phyloP scores from a whole-genome alignment of 208 protist genomes.

The Acanthamoeba rhysodes region DNA sequence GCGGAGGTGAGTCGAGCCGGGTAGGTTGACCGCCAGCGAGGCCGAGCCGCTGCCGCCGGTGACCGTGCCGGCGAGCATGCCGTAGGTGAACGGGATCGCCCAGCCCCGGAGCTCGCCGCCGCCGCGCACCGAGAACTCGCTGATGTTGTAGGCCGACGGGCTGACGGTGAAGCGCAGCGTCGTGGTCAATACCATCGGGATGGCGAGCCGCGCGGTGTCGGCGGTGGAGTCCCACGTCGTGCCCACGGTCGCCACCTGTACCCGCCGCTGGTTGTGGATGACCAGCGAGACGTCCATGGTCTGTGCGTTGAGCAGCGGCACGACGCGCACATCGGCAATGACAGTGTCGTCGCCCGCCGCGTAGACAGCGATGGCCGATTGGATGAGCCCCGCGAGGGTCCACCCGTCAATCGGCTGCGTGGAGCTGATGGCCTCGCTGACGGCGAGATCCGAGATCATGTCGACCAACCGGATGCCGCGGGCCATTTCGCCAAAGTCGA shows the following conservation, averaged over 20 bases:
- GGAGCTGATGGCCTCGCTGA: background rate
- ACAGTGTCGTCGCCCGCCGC: background rate
- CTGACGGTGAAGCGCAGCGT: constrained; percentile 31
- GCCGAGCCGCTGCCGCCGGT: background rate
- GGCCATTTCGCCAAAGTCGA: background rate
- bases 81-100: constrained; percentile 23
- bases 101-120: background rate
- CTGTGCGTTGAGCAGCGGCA: background rate
- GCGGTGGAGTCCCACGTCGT: background rate
- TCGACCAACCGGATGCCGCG: background rate
- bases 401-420: background rate
- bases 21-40: background rate
- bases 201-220: background rate
- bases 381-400: background rate
- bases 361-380: background rate
- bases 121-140: background rate
- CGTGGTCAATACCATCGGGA: background rate
- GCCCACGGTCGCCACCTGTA: background rate
- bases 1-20: background rate
- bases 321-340: background rate
- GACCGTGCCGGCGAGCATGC: constrained; percentile 31
- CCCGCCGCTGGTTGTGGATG: background rate
- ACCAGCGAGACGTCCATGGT: background rate
- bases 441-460: background rate
- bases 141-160: background rate